Evolutionary conservation across 2,329 filamentous ascomycete genomes (phyloP).

Genomic region (Colletotrichum endophyticum): DNA sequence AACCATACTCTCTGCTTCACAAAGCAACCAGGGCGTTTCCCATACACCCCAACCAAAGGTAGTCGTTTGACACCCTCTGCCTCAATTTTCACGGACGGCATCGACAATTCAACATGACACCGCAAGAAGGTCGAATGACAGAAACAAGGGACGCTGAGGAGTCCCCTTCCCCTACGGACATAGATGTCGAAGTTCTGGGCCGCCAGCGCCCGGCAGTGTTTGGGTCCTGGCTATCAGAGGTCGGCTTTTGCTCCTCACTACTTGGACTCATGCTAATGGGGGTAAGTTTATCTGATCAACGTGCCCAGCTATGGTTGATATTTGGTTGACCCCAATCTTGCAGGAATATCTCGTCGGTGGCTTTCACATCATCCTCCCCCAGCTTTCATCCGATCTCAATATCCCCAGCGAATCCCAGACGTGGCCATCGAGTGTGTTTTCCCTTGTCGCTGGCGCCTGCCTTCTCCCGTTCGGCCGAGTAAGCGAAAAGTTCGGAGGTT

Average conservation of each 20-base stretch:
- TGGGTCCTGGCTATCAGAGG: conserved; percentile 54
- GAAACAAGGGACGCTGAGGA: neutral
- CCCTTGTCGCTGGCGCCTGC: conserved; percentile 59
- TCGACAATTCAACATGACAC: neutral
- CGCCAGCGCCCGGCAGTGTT: conserved; percentile 66
- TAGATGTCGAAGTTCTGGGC: conserved; percentile 63
- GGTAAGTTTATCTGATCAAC: conserved; percentile 32
- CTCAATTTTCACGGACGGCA: neutral
- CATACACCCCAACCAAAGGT: neutral
- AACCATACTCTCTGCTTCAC: neutral
- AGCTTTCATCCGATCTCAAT: conserved; percentile 62
- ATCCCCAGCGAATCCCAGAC: conserved; percentile 66
- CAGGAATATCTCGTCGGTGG: conserved; percentile 79
- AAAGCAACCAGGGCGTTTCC: neutral
- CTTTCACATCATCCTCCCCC: conserved; percentile 76
- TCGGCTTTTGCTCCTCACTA: conserved; percentile 67
- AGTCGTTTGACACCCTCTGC: neutral
- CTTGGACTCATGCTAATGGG: conserved; percentile 67
- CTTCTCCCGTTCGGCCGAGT: conserved; percentile 69
- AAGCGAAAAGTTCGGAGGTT: conserved; percentile 68
- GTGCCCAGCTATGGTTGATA: neutral
- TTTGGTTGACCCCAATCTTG: neutral
- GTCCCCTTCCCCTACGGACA: neutral
- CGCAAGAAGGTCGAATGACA: neutral
- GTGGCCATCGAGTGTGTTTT: conserved; percentile 70